phyloP scores from a whole-genome alignment of 208 protist species.

The Leishmania martiniquensis region DNA sequence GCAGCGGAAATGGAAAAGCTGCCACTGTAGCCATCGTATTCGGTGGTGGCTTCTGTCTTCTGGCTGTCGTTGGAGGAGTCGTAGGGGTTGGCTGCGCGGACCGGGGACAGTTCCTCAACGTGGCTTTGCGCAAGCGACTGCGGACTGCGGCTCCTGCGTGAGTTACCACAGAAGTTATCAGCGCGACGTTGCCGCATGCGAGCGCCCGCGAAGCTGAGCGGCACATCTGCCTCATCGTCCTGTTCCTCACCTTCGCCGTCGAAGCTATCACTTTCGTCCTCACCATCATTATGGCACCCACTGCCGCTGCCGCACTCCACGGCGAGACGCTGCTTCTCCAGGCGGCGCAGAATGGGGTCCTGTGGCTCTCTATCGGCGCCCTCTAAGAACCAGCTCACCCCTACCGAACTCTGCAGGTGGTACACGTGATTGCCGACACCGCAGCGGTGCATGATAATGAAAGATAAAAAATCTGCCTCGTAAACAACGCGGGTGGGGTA shows the following conservation, averaged over 20 bases:
- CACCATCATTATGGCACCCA: not conserved
- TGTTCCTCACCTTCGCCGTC: constrained; percentile 25
- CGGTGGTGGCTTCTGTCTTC: not conserved
- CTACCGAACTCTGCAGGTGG: constrained; percentile 46
- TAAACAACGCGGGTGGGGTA: constrained; percentile 80
- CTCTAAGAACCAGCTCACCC: constrained; percentile 67
- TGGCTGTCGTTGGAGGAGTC: not conserved
- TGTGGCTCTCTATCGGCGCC: constrained; percentile 41
- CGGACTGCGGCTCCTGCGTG: not conserved
- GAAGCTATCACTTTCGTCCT: not conserved
- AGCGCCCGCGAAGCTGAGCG: constrained; percentile 11
- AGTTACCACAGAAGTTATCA: not conserved
- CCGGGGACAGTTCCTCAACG: not conserved
- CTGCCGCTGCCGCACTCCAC: not conserved
- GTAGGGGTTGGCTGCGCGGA: not conserved
- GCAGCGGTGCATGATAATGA: constrained; percentile 62
- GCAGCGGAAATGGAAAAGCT: not conserved
- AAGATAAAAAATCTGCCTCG: constrained; percentile 75
- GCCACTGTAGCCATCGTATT: not conserved
- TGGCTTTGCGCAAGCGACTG: not conserved
- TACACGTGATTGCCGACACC: constrained; percentile 31
- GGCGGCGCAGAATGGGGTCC: constrained; percentile 21
- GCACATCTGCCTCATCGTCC: constrained; percentile 10
- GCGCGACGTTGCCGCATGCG: constrained; percentile 3
- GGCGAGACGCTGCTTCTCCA: constrained; percentile 20